Conservation (phyloP, 441 rosid genomes). For the Erodium moschatum region DNA sequence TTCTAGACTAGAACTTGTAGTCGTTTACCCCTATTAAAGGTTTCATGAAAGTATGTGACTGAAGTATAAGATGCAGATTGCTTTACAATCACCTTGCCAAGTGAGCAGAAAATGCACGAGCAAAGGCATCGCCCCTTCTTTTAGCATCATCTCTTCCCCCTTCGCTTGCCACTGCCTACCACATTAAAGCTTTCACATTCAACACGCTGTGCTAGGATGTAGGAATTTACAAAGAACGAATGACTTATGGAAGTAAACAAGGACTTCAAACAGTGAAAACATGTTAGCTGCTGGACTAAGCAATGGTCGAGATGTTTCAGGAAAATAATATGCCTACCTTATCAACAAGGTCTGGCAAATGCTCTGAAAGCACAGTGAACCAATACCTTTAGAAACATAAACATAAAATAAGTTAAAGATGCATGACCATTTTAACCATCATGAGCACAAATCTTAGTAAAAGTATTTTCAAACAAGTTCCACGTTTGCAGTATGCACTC, state of each 20-base stretch:
- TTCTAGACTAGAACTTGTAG: neutral
- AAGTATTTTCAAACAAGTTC: constrained; percentile 14
- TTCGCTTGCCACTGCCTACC: constrained; percentile 98
- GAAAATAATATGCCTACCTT: constrained; percentile 42
- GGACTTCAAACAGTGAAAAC: neutral
- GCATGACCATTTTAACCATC: constrained; percentile 3
- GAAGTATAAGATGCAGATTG: neutral
- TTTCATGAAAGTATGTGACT: neutral
- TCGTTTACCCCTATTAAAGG: neutral
- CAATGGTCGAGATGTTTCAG: neutral
- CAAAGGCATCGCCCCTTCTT: constrained; percentile 98
- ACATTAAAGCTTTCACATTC: constrained; percentile 21
- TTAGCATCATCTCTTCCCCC: constrained; percentile 97
- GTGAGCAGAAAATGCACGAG: constrained; percentile 97
- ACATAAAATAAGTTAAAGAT: constrained; percentile 18
- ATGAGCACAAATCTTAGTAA: neutral
- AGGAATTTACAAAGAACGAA: neutral
- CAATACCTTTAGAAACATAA: constrained; percentile 58
- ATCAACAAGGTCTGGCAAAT: constrained; percentile 86
- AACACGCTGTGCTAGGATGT: neutral
- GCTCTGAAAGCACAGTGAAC: constrained; percentile 86
- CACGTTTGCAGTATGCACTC: constrained; percentile 32
- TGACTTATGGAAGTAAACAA: neutral
- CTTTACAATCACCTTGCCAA: constrained; percentile 58
- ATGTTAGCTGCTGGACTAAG: neutral